phyloP scores from a whole-genome alignment of 129 eudicot species.

The Scalesia atractyloides region DNA sequence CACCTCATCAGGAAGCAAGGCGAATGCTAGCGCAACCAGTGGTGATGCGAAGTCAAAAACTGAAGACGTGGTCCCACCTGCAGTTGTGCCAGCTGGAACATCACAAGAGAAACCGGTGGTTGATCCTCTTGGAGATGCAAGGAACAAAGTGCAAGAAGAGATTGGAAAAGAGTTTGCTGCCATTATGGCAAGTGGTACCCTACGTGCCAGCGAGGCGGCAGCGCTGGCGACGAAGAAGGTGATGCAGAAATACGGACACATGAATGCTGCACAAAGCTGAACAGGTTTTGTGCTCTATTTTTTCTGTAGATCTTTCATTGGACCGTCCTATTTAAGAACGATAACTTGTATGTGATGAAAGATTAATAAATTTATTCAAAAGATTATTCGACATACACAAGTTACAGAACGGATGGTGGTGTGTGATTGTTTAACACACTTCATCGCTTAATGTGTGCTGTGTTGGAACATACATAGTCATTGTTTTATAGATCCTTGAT shows the following conservation, averaged over 20 bases:
- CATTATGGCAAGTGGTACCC: conserved; percentile 80
- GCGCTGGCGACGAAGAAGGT: conserved; percentile 82
- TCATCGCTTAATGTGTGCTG: background rate
- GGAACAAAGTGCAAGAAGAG: conserved; percentile 84
- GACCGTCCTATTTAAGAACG: background rate
- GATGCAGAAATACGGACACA: conserved; percentile 75
- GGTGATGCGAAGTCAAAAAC: conserved; percentile 7
- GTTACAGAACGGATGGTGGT: background rate
- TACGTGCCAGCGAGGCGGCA: conserved; percentile 95
- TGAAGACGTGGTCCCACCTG: conserved; percentile 31
- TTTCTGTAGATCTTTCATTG: background rate
- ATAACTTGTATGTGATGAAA: background rate
- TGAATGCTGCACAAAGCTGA: conserved; percentile 59
- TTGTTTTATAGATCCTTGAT: too few relatives aligned
- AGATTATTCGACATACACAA: background rate
- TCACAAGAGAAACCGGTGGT: conserved; percentile 28
- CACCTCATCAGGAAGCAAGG: conserved; percentile 24
- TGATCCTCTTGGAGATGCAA: conserved; percentile 78
- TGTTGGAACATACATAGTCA: background rate
- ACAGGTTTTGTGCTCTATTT: conserved; percentile 10
- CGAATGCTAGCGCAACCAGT: background rate
- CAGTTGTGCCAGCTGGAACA: conserved; percentile 40
- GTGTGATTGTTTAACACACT: background rate
- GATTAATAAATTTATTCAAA: background rate
- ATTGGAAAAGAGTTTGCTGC: conserved; percentile 70